Percentiles rank a stretch among this genome's conserved stretches.
Conservation (phyloP, 257 asterid genomes). For the Oldenlandia corymbosa region DNA sequence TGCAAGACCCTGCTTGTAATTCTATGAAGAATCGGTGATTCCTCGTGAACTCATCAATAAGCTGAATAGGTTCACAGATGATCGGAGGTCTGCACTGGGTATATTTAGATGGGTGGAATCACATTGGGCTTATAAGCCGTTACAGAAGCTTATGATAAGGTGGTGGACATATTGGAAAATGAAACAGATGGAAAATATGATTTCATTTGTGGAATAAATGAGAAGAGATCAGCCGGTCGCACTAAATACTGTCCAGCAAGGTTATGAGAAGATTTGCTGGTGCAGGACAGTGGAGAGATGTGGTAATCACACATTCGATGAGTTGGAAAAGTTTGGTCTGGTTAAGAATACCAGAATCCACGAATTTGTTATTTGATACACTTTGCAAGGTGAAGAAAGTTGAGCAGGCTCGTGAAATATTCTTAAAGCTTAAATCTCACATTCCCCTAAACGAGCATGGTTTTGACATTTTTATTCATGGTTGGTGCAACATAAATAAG, state of each 20-base stretch:
- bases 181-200: conserved; percentile 76
- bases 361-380: conserved; percentile 73
- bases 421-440: conserved; percentile 50
- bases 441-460: conserved; percentile 67
- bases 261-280: conserved; percentile 77
- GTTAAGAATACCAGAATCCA: conserved; percentile 58
- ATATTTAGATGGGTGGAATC: conserved; percentile 71
- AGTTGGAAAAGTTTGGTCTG: conserved; percentile 55
- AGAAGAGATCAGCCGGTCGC: conserved; percentile 32
- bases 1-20: conserved; percentile 35
- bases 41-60: conserved; percentile 37
- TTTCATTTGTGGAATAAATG: conserved; percentile 48
- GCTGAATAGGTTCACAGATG: conserved; percentile 74
- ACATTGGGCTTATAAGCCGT: conserved; percentile 39
- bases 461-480: conserved; percentile 68
- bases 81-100: conserved; percentile 82
- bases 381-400: conserved; percentile 68
- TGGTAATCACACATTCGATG: conserved; percentile 54
- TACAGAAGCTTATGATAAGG: conserved; percentile 47
- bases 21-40: conserved; percentile 31
- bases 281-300: conserved; percentile 73
- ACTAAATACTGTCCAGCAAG: conserved; percentile 51
- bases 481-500: conserved; percentile 78
- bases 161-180: conserved; percentile 75
- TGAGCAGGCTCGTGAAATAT: conserved; percentile 57